Base-by-base conservation (phyloP, 148 eudicot species). In the Rhododendron griersonianum region DNA sequence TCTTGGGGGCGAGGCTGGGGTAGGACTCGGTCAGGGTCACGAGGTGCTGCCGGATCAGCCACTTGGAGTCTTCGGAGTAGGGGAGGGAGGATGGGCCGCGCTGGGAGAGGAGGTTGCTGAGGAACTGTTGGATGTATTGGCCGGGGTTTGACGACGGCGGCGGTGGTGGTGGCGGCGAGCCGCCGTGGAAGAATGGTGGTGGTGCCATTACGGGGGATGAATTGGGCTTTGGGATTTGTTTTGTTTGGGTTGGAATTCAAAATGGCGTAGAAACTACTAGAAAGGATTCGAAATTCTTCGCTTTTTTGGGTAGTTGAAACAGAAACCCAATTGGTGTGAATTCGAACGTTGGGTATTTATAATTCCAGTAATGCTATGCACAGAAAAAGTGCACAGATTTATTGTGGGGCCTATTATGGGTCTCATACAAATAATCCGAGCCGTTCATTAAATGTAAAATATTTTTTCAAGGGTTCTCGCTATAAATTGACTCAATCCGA, bases 41-140 rank as follows among this genome's bases (percentile, higher is more conserved):
- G 21, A 95, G 92, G 85, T 96, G 99, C 63, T 96, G 97, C 0
- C 99, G 98, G 90, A 96, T 96, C 28, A 93, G 84, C 99, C 99
- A 96, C 59, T 95, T 97, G 48, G 87, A 93, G 82, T 92, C 96
- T 78, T 97, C 99, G 0, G 95, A 39, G 92, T 97, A 97, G 0
- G 98, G 99, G 9, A 94, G 89, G 2, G 96, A 86, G 0, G 91
- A 86, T 2, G 98, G 98, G 51, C 98, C 97, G 5, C 98, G 93
- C 45, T 95, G 98, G 0, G 99, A 97, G 85, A 97, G 96, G 63
- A 95, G 91, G 92, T 84, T 90, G 93, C 92, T 95, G 0, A 97
- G 93, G 84, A 93, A 94, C 88, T 96, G 99, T 37, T 91, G 96
- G 83, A 89, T 93, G 89, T 83, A 67, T 50, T 91, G 92, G 1